Base-by-base conservation (phyloP, 805 yeast genomes). In the Pachysolen tannophilus region DNA sequence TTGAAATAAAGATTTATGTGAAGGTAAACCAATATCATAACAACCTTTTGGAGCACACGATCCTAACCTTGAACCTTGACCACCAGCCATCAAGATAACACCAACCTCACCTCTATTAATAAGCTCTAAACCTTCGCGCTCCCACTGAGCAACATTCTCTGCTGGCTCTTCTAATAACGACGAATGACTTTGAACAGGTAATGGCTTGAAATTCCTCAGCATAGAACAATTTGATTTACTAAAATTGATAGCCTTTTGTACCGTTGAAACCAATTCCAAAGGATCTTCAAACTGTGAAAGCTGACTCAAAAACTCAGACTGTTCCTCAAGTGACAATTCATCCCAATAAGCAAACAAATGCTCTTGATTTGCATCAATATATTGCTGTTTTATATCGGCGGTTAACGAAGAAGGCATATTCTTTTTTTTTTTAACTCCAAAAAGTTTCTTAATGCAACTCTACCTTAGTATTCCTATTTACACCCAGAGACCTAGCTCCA, bases 51-150 rank as follows among this genome's bases (percentile, higher is more conserved):
- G 99, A 18, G 65, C 75, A 4, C 77, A 63, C 1, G 95, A 86
- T 1, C 98, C 98, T 36, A 92, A 66, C 43, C 99, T 70, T 6
- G 97, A 83, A 21, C 99, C 99, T 58, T 92, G 98, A 33, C 99
- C 99, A 38, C 99, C 99, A 9, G 99, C 97, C 83, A 92, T 81
- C 34, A 92, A 65, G 28, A 92, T 67, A 5, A 92, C 90, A 23
- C 86, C 98, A 17, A 90, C 97, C 49, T 82, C 74, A 43, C 80
- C 80, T 10, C 64, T 56, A 13, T 72, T 56, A 35, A 92, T 79
- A 20, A 90, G 82, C 18, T 74, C 62, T 13, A 79, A 56, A 10
- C 98, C 99, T 10, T 47, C 28, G 4, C 42, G 44, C 28, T 56
- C 43, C 50, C 69, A 58, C 8, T 41, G 39, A 6, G 50, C 40